Base-by-base conservation (phyloP, 345 rosid genomes). In the Physaria fendleri region DNA sequence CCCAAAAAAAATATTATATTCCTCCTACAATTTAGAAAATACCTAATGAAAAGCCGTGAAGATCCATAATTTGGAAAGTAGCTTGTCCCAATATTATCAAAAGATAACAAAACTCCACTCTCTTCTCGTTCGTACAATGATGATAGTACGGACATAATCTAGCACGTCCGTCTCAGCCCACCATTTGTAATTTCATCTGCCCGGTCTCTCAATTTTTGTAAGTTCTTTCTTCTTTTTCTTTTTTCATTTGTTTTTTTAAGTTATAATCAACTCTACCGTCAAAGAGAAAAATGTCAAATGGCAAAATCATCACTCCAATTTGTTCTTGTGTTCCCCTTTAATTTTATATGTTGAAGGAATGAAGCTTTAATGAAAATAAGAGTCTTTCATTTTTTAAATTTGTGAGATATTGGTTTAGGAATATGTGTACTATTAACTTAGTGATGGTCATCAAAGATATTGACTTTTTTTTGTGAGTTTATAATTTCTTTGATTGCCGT, bases 81-180 rank as follows among this genome's bases (percentile, higher is more conserved):
- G 22, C 35, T 11, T 46, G 25, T 11, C 4, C 29, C 53, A 21
- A 43, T 22, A 24, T 33, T 22, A 43, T 15, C 35, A 7, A 9
- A 5, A 13, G 24, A 20, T 18, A 43, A 20, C n/a, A n/a, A 32
- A 43, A 32, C 33, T 20, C 43, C n/a, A 45, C 32, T 44, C 32
- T 59, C 64, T 52, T 59, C 42, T 45, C n/a, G n/a, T 59, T 45
- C 54, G 23, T 33, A 33, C 54, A 17, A 33, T 59, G 33, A 7
- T n/a, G n/a, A 22, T 15, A 30, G 55, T 59, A 34, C 44, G 34
- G 27, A 34, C 44, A 17, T 33, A 45, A 22, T 33, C 2, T 59
- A 45, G 16, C 55, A 59, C 65, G 55, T 59, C 54, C 54, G 2
- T 33, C 54, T 14, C 44, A 33, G 34, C 54, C 65, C 65, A 59